A percentile compares a stretch with the other conserved stretches of the same genome.
Conservation (phyloP, 208 protist species). For the Trypanosoma lewisi region DNA sequence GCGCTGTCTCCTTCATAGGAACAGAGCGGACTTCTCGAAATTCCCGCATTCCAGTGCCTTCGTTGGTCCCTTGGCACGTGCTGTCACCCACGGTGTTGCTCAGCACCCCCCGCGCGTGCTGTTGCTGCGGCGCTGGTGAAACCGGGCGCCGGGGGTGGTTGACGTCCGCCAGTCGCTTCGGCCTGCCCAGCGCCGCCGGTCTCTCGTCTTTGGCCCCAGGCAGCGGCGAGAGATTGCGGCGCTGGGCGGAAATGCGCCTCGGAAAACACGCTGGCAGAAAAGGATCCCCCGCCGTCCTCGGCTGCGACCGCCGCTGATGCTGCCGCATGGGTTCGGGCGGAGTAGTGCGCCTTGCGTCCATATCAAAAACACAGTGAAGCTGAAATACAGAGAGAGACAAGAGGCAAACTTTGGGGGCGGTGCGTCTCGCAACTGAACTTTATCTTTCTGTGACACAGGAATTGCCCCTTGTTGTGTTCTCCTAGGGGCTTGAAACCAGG, state of each 20-base stretch:
- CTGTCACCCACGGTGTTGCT: background rate
- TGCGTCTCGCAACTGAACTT: too few species aligned
- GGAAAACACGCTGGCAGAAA: background rate
- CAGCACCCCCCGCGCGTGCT: background rate
- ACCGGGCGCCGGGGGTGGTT: too few species aligned
- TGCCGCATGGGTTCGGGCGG: background rate
- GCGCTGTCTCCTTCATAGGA: background rate
- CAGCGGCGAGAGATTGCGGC: background rate
- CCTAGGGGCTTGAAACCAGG: too few species aligned
- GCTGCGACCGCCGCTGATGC: too few species aligned
- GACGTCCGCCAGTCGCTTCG: too few species aligned
- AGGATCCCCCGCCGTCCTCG: background rate
- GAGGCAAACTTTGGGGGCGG: too few species aligned
- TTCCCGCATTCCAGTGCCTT: background rate
- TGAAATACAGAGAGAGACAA: background rate
- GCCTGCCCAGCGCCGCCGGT: too few species aligned
- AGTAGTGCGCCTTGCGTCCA: background rate
- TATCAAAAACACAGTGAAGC: background rate
- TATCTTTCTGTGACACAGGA: too few species aligned
- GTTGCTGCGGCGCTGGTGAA: too few species aligned
- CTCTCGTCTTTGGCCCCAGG: background rate
- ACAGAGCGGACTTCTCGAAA: background rate
- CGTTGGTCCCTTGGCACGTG: too few species aligned
- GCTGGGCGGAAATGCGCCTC: background rate
- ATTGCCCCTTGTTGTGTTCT: too few species aligned